Percentiles rank a stretch among this genome's conserved stretches.
These are phyloP conservation scores for Epichloe brachyelytri DNA, from an alignment of 2,329 filamentous ascomycete species.

Conservation along the genomic window DNA sequence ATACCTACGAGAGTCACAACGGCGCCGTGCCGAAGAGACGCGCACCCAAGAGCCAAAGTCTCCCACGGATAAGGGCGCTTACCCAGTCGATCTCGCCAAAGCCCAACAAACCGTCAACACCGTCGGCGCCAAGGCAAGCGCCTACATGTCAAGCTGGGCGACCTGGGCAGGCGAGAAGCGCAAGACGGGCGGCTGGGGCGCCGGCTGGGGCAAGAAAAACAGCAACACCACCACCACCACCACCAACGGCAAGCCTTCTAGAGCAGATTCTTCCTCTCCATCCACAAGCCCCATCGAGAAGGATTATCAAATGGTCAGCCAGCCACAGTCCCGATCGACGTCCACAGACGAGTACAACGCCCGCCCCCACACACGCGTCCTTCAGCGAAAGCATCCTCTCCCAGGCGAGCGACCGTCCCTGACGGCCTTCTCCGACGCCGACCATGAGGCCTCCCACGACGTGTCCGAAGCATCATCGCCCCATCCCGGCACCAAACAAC, in stretches of 20 bases:
- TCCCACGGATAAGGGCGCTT: constrained; percentile 5
- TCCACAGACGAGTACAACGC: constrained; percentile 17
- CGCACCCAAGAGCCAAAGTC: constrained; percentile 9
- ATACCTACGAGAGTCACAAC: constrained; percentile 33
- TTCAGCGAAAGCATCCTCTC: constrained; percentile 9
- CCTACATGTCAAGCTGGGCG: constrained; percentile 58
- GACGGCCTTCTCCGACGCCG: background rate
- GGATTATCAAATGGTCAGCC: constrained; percentile 24
- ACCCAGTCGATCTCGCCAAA: constrained; percentile 22
- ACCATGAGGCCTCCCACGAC: background rate
- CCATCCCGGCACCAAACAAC: background rate
- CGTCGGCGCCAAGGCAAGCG: constrained; percentile 42
- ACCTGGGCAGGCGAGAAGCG: constrained; percentile 65
- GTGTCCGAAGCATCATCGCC: background rate
- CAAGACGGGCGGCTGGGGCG: constrained; percentile 37
- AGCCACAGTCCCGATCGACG: constrained; percentile 15
- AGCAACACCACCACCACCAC: background rate
- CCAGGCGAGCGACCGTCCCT: constrained; percentile 1
- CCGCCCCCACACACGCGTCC: constrained; percentile 22
- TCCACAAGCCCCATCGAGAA: constrained; percentile 22
- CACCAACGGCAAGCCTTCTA: constrained; percentile 16
- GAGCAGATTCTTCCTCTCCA: constrained; percentile 20
- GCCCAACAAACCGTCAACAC: constrained; percentile 33
- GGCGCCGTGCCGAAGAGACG: constrained; percentile 28
- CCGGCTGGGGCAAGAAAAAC: constrained; percentile 24